Evolutionary conservation across 2,329 filamentous ascomycete species (phyloP).

Genomic region (Rhytidhysteron rufulum): DNA sequence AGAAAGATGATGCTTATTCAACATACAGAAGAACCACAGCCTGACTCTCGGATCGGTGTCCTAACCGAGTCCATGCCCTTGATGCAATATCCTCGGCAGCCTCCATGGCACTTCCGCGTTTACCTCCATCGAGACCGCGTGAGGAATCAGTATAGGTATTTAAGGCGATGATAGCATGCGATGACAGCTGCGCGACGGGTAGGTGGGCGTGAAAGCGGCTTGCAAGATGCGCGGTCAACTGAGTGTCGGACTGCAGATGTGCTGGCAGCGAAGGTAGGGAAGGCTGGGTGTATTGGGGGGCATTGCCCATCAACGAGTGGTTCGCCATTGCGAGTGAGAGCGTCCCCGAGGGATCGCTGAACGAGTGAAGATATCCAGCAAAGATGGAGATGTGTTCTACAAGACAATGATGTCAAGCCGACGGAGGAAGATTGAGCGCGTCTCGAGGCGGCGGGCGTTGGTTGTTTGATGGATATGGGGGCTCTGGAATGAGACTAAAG

Average conservation of each 20-base stretch:
- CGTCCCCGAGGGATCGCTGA: conserved; percentile 36
- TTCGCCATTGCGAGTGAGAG: conserved; percentile 54
- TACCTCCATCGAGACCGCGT: conserved; percentile 84
- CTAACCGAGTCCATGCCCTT: conserved; percentile 78
- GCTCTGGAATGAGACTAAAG: too few species aligned
- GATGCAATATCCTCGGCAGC: conserved; percentile 90
- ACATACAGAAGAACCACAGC: conserved; percentile 88
- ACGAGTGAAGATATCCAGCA: conserved; percentile 23
- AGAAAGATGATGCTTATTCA: background rate
- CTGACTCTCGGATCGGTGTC: conserved; percentile 88
- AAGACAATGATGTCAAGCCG: too few species aligned
- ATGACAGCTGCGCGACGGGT: conserved; percentile 83
- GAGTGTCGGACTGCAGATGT: conserved; percentile 74
- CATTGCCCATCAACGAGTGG: conserved; percentile 37
- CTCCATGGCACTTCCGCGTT: conserved; percentile 86
- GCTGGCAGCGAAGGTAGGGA: conserved; percentile 85
- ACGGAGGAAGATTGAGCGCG: too few species aligned
- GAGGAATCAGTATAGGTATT: conserved; percentile 92
- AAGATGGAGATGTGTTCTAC: too few species aligned
- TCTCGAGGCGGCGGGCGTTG: too few species aligned
- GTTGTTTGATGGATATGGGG: too few species aligned
- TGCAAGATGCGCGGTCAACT: conserved; percentile 77
- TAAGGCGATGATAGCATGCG: conserved; percentile 83
- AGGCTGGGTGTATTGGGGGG: conserved; percentile 67
- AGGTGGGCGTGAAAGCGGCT: conserved; percentile 88